These are phyloP conservation scores for Verticillium longisporum DNA, from an alignment of 2,329 filamentous ascomycete genomes.

Conservation along the genomic window DNA sequence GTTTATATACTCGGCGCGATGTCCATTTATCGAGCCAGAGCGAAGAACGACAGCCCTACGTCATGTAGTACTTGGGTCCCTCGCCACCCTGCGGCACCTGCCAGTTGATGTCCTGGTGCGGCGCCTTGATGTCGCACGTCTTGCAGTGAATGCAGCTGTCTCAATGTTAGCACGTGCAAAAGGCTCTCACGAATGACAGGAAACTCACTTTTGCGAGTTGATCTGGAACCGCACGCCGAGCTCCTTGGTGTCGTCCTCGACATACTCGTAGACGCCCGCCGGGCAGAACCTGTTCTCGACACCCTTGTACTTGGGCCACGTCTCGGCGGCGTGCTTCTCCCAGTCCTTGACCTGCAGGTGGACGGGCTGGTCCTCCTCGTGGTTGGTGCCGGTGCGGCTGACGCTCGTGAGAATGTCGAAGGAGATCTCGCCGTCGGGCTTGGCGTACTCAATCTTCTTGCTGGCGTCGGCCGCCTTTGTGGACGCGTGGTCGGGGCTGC, in stretches of 20 bases:
- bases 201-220: constrained; percentile 90
- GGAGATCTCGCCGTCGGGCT: constrained; percentile 88
- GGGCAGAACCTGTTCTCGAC: constrained; percentile 96
- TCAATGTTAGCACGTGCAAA: constrained; percentile 16
- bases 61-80: constrained; percentile 66
- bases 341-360: constrained; percentile 93
- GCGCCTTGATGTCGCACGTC: constrained; percentile 98
- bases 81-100: constrained; percentile 89
- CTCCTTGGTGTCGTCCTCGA: constrained; percentile 83
- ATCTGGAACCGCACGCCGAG: constrained; percentile 95
- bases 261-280: constrained; percentile 95
- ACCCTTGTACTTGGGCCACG: constrained; percentile 84
- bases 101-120: constrained; percentile 96
- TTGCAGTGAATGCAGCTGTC: constrained; percentile 96
- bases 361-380: constrained; percentile 96
- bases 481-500: constrained; percentile 65
- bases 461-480: constrained; percentile 76
- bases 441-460: constrained; percentile 90
- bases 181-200: background rate
- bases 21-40: too few relatives aligned
- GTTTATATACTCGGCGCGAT: background rate
- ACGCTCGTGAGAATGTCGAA: constrained; percentile 97
- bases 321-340: constrained; percentile 78
- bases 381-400: constrained; percentile 91
- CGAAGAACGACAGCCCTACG: constrained; percentile 21